These are phyloP conservation scores for Dendrothele bispora DNA, from an alignment of 768 basidiomycete genomes.

Conservation along the genomic window DNA sequence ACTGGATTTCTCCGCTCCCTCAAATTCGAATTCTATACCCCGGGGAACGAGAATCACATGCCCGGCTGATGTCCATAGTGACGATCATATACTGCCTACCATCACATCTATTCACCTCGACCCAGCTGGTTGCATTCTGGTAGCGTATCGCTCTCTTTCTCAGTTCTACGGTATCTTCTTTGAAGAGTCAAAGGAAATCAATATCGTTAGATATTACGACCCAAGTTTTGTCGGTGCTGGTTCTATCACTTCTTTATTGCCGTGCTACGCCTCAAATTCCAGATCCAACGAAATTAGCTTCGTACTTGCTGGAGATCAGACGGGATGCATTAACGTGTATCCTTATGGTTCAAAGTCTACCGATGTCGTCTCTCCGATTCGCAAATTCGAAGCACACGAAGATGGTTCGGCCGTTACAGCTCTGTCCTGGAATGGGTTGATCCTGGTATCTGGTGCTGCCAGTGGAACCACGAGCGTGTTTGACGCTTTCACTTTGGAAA, in stretches of 20 bases:
- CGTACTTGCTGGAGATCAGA: constrained; percentile 61
- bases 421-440: constrained; percentile 57
- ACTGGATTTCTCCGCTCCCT: constrained; percentile 21
- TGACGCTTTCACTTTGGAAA: constrained; percentile 64
- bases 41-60: constrained; percentile 33
- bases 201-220: constrained; percentile 46
- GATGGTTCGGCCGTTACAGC: constrained; percentile 62
- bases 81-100: constrained; percentile 1
- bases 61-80: constrained; percentile 21
- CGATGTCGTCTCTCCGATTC: constrained; percentile 32
- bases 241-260: constrained; percentile 47
- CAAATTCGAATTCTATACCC: constrained; percentile 17
- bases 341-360: constrained; percentile 35
- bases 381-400: constrained; percentile 61
- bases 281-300: constrained; percentile 41
- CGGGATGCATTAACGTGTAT: constrained; percentile 67
- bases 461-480: constrained; percentile 60
- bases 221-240: constrained; percentile 40
- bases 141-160: constrained; percentile 48
- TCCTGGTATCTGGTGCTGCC: constrained; percentile 66
- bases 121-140: constrained; percentile 45
- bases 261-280: constrained; percentile 46
- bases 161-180: constrained; percentile 54
- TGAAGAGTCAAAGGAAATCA: constrained; percentile 25
- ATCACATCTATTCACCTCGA: constrained; percentile 27